Conservation (phyloP, 129 eudicot species). For the Helichrysum umbraculigerum region DNA sequence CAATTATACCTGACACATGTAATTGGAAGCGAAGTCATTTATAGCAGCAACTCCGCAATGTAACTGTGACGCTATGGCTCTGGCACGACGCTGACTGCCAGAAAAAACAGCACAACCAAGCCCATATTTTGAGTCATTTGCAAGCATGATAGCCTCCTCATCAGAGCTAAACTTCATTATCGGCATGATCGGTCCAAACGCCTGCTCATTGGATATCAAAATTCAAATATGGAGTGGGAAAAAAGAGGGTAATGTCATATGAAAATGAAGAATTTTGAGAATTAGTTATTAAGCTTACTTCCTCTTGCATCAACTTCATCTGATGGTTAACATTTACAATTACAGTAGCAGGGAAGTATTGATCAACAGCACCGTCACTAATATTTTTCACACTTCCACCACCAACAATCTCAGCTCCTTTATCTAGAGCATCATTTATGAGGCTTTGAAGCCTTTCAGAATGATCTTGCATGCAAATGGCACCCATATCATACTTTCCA, state of each 20-base stretch:
- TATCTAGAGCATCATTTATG: constrained; percentile 88
- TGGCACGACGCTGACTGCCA: constrained; percentile 91
- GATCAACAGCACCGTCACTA: constrained; percentile 98
- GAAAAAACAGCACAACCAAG: constrained; percentile 99
- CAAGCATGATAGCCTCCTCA: constrained; percentile 87
- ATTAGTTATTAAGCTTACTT: constrained; percentile 46
- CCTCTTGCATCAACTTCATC: constrained; percentile 98
- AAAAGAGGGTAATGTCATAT: neutral
- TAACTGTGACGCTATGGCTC: constrained; percentile 69
- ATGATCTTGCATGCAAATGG: constrained; percentile 98
- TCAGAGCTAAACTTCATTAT: constrained; percentile 89
- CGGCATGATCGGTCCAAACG: constrained; percentile 98
- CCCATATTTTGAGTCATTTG: constrained; percentile 96
- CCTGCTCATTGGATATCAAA: constrained; percentile 44
- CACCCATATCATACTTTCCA: constrained; percentile 98
- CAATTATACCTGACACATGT: constrained; percentile 90
- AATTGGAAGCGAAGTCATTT: constrained; percentile 87
- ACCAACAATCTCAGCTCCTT: constrained; percentile 92
- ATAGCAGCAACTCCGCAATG: constrained; percentile 93
- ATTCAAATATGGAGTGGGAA: neutral
- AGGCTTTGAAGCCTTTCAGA: constrained; percentile 87
- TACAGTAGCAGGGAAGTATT: constrained; percentile 96
- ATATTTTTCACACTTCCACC: constrained; percentile 92
- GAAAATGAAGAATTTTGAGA: neutral
- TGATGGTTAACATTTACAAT: constrained; percentile 84